Evolutionary conservation across 345 rosid genomes (phyloP), one percentile per base, ranked within the genome.

Genomic region (Linum lewisii): DNA sequence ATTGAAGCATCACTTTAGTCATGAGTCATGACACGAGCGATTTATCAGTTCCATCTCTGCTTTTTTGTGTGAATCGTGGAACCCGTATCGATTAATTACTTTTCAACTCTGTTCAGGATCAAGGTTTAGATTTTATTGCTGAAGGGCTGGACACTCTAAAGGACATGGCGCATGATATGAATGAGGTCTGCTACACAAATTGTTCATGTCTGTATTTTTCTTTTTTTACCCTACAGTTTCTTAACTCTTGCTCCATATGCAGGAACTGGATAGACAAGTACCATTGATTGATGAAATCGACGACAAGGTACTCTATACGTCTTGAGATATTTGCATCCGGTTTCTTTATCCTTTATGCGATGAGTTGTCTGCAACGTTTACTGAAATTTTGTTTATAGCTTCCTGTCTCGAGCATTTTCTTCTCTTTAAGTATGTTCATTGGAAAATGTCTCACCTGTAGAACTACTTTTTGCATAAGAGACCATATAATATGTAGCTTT

Each of bases 271-370:
- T 53, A 65, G 64, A 51, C 75, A 71, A 66, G 70, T 51, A 54
- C 75, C 75, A 0, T 14, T 66, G 60, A 61, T 66, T 62, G 75
- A 71, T 66, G 75, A 71, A 58, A 71, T 71, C 24, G 75, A 71
- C 51, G 67, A 65, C 52, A 71, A 71, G 75, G 75, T 71, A 60
- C n/a, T 63, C 18, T 8, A 1, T 34, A 42, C 4, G 14, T 10
- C 18, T 4, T 6, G 47, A 29, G 34, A 29, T 42, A 11, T 11
- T 16, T 11, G 18, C 13, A 42, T 42, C 47, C 9, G 2, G 16
- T 42, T 11, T 42, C 47, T 42, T 42, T 42, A 42, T 42, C 18
- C 16, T 42, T 42, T 11, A 16, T 11, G 1, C 13, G 47, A 9
- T 42, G 14, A 16, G 15, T 42, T 42, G 18, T 42, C 47, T 42